A percentile compares a stretch with the other conserved stretches of the same genome.
phyloP scores from a whole-genome alignment of 495 filamentous ascomycete species.

The Tuber calosporum region DNA sequence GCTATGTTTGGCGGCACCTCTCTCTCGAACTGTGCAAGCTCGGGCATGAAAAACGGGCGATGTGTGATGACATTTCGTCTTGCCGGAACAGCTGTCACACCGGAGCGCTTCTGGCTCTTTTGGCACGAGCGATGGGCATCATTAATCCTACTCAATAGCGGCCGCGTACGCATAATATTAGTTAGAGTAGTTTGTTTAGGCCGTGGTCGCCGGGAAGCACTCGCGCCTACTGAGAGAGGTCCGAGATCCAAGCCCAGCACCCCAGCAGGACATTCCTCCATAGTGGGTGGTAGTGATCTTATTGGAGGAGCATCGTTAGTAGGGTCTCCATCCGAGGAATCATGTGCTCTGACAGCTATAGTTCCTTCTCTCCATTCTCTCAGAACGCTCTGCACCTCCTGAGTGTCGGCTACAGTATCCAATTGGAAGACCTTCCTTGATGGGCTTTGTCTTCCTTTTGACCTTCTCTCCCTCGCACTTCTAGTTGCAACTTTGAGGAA shows the following conservation, averaged over 20 bases:
- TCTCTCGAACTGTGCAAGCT: constrained; percentile 18
- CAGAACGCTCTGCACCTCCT: constrained; percentile 62
- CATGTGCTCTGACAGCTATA: constrained; percentile 16
- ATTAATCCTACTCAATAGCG: constrained; percentile 13
- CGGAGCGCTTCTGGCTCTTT: constrained; percentile 10
- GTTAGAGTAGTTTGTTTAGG: constrained; percentile 21
- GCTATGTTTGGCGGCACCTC: constrained; percentile 15
- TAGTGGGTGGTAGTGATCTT: neutral
- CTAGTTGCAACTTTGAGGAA: constrained; percentile 78
- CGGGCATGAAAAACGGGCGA: constrained; percentile 19
- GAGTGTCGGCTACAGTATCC: constrained; percentile 62
- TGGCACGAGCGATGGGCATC: constrained; percentile 1
- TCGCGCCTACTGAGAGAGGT: neutral
- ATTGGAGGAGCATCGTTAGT: neutral
- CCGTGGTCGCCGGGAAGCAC: neutral
- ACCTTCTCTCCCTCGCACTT: constrained; percentile 53
- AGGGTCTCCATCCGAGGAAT: neutral
- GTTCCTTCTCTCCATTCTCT: constrained; percentile 68
- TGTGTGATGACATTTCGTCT: constrained; percentile 12
- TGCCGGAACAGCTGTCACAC: constrained; percentile 14
- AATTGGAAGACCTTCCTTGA: constrained; percentile 65
- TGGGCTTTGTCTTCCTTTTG: constrained; percentile 67
- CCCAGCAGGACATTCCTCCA: neutral
- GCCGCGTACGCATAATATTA: constrained; percentile 14
- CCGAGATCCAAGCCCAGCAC: neutral